Base-by-base conservation (phyloP, 306 rosid genomes). In the Vigna reflexopilosa region DNA sequence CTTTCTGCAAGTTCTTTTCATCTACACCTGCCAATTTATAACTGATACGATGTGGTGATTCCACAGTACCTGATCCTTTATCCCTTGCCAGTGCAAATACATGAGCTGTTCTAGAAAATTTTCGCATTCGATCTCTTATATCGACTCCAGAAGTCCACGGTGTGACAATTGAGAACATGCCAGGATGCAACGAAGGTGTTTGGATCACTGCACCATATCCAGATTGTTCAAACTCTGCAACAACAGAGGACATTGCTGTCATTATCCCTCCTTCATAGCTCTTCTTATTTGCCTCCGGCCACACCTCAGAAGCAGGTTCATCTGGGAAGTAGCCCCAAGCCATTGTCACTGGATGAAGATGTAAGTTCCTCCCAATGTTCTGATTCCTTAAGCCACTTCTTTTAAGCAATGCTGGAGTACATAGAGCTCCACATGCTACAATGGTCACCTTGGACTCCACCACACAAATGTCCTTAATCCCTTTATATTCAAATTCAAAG, bases 261-360 rank as follows among this genome's bases (percentile, higher is more conserved):
- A 93, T 90, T 80, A 91, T 91, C 66, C 93, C 98, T 76, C 98
- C 97, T 80, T 93, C 96, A 40, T 85, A 93, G 86, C 97, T 91
- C 84, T 85, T 93, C 64, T 89, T 91, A 54, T 78, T 56, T 67
- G 75, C 6, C 80, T 86, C 87, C 7, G 91, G 92, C 94, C 94
- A 85, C 42, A 69, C 77, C 68, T 88, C 77, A 11, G 83, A 19
- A 57, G 67, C 72, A 13, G 83, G 48, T 65, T 77, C 42, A 26
- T 88, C 93, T 2, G 97, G 98, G 32, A 93, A 93, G 69, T 91
- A 81, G 11, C 98, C 98, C 96, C 97, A 93, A 2, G 96, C 92
- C 98, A 93, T 91, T 78, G 84, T 56, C 50, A 91, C 97, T 4
- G 96, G 97, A 84, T 93, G 98, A 47, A 91, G 91, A 85, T 88